Percentiles rank a stretch among this genome's conserved stretches.
Evolutionary conservation across 345 rosid species (phyloP).

Genomic region (Hibiscus trionum): DNA sequence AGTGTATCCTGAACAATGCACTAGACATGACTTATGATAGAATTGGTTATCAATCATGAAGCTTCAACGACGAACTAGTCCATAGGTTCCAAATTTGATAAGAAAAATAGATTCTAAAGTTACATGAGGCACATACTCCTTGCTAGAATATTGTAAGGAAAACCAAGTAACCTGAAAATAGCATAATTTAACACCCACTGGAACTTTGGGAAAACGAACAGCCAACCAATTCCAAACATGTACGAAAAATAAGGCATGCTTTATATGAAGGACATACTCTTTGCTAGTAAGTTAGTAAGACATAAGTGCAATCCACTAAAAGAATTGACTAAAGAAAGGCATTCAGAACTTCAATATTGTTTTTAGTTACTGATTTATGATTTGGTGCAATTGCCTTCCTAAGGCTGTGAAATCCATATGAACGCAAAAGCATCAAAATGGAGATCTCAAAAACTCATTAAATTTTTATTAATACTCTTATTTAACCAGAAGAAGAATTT

Average conservation of each 20-base stretch:
- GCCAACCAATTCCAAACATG: neutral
- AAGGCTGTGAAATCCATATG: neutral
- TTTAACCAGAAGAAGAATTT: neutral
- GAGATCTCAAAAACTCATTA: neutral
- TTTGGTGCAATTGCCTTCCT: neutral
- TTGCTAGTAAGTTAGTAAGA: neutral
- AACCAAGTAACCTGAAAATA: neutral
- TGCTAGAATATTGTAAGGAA: too few species aligned
- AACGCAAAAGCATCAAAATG: slow-evolving; percentile 1
- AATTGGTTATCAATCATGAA: neutral
- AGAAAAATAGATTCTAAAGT: neutral
- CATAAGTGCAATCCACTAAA: neutral
- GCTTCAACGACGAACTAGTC: neutral
- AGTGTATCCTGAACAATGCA: neutral
- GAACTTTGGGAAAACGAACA: neutral
- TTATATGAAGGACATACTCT: neutral
- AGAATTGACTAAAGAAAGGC: neutral
- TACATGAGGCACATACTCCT: too few species aligned
- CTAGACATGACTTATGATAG: neutral
- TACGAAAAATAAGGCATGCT: neutral
- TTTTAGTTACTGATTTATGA: neutral
- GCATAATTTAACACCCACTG: neutral
- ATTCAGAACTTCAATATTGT: neutral
- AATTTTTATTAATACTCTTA: neutral
- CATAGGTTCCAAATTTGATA: neutral